Evolutionary conservation across 768 basidiomycete genomes (phyloP), one percentile per base, ranked within the genome.

Genomic region (Lyophyllum semitale): DNA sequence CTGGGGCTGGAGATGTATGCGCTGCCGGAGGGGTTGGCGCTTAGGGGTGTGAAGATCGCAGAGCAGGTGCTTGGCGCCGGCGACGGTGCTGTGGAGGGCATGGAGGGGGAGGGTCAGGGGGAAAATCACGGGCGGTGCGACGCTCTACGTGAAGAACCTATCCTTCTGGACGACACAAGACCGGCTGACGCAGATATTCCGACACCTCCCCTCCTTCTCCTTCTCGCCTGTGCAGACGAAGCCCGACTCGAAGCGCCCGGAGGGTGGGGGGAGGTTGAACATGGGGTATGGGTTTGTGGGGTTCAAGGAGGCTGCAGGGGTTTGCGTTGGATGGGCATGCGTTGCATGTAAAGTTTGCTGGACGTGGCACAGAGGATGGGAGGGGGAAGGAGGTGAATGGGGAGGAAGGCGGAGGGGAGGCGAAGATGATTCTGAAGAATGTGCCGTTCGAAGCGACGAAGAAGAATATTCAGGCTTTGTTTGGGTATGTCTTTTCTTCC

Each of bases 281-380:
- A 96, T 95, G 93, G 96, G 96, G 0, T 98, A 95, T 67, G 97
- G 96, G 0, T 99, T 99, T 62, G 81, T 96, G 29, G 95, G 95
- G 5, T 98, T 98, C 77, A 84, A 84, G 66, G 87, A 85, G 86
- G 46, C 81, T 95, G 73, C 83, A 94, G 59, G 90, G 89, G 1
- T 87, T 89, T 58, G 83, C 88, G 22, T 77, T 98, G 12, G 96
- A 97, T 65, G 94, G 95, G 0, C 94, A 97, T 65, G 79, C 84
- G 22, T 70, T 98, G 41, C 82, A 84, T 59, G 89, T 95, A 51
- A 88, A 86, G 68, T 95, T 95, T 54, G 93, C 96, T 2, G 91
- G 91, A 18, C 80, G 95, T 6, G 93, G 93, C 0, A 85, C 84
- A 30, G 84, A 83, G 47, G 75, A 68, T 32, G 72, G 71, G 59